Evolutionary conservation across 768 basidiomycete species (phyloP).

Genomic region (Trametes cingulata): DNA sequence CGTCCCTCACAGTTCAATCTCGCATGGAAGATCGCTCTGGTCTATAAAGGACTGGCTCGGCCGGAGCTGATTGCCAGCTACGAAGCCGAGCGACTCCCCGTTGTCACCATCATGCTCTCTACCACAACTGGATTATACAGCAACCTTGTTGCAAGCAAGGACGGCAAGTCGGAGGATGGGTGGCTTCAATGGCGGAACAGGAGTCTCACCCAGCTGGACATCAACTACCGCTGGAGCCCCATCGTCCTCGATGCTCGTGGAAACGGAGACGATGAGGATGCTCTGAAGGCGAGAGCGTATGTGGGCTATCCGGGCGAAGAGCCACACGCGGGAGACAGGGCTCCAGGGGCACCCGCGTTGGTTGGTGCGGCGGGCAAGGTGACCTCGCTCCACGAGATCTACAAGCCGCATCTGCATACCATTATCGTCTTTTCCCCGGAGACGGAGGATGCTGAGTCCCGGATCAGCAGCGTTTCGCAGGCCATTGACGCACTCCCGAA

Average conservation of each 20-base stretch:
- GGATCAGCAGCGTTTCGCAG: background rate
- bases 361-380: conserved; percentile 7
- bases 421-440: conserved; percentile 32
- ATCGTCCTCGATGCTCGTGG: conserved; percentile 43
- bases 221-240: conserved; percentile 55
- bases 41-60: conserved; percentile 27
- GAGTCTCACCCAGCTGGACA: conserved; percentile 44
- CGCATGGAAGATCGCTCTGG: conserved; percentile 35
- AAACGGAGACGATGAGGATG: conserved; percentile 24
- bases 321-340: conserved; percentile 46
- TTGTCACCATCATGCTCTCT: conserved; percentile 33
- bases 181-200: conserved; percentile 29
- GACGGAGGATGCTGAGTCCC: background rate
- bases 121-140: conserved; percentile 20
- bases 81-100: conserved; percentile 33
- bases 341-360: conserved; percentile 44
- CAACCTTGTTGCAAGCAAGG: background rate
- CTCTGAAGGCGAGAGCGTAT: conserved; percentile 24
- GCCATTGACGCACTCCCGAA: background rate
- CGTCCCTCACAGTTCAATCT: conserved; percentile 29
- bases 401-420: conserved; percentile 32
- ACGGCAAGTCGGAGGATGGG: background rate
- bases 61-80: conserved; percentile 31
- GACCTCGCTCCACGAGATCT: conserved; percentile 32
- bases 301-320: conserved; percentile 12